phyloP scores from a whole-genome alignment of 257 asterid genomes.

The Linderniella brevidens region DNA sequence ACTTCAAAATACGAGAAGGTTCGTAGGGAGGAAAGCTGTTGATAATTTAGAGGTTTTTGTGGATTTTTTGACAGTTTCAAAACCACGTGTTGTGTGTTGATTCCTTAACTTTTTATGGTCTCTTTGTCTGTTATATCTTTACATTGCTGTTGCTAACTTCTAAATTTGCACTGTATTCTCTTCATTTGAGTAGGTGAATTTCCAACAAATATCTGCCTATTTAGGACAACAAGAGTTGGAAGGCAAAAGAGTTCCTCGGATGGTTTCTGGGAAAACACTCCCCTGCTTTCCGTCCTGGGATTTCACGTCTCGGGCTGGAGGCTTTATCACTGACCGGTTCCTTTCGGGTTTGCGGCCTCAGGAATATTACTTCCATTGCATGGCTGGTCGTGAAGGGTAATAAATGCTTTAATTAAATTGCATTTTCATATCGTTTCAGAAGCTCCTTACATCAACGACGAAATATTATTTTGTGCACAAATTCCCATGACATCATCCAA shows the following conservation, averaged over 20 bases:
- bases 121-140: neutral
- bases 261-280: conserved; percentile 95
- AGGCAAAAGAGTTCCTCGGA: conserved; percentile 96
- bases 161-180: conserved; percentile 8
- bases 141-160: neutral
- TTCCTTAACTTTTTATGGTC: no score
- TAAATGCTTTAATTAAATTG: conserved; percentile 4
- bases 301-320: conserved; percentile 90
- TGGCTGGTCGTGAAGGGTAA: conserved; percentile 99
- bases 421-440: neutral
- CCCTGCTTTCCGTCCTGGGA: conserved; percentile 97
- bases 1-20: no score
- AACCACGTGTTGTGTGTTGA: no score
- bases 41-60: no score
- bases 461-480: no score
- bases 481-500: neutral
- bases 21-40: no score
- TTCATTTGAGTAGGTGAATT: conserved; percentile 53
- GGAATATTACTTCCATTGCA: conserved; percentile 95
- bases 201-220: conserved; percentile 95
- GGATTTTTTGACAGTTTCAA: no score
- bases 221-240: conserved; percentile 97
- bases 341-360: conserved; percentile 96
- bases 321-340: conserved; percentile 88
- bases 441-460: no score